Conservation (phyloP, 805 yeast genomes). For the Torulaspora gathmanii region DNA sequence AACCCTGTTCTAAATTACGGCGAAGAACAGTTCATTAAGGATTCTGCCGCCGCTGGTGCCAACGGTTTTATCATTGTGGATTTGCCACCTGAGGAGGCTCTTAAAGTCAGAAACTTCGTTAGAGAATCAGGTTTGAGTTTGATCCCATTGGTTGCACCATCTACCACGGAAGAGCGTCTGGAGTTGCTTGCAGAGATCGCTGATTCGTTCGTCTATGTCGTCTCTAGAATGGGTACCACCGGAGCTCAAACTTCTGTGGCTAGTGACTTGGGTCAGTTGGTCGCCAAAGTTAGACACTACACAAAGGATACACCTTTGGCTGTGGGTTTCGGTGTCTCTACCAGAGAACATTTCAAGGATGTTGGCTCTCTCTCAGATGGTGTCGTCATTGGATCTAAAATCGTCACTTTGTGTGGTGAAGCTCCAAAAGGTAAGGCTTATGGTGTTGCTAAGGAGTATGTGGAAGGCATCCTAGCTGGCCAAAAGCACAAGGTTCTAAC, state of each 20-base stretch:
- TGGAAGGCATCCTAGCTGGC: conserved; percentile 61
- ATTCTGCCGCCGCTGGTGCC: conserved; percentile 83
- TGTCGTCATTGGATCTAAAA: conserved; percentile 90
- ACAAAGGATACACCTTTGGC: conserved; percentile 82
- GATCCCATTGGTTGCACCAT: conserved; percentile 94
- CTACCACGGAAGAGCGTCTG: conserved; percentile 88
- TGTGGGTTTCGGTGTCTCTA: conserved; percentile 95
- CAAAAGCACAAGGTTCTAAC: conserved; percentile 38
- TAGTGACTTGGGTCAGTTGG: conserved; percentile 58
- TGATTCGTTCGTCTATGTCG: conserved; percentile 93
- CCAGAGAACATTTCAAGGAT: conserved; percentile 78
- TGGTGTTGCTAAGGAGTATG: conserved; percentile 60
- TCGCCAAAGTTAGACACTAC: conserved; percentile 67
- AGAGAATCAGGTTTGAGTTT: conserved; percentile 66
- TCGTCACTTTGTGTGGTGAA: conserved; percentile 65
- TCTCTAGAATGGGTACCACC: conserved; percentile 96
- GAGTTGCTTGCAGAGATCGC: conserved; percentile 76
- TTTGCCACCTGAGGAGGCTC: conserved; percentile 96
- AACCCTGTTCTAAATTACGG: conserved; percentile 90
- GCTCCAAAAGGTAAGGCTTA: conserved; percentile 57
- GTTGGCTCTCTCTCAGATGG: conserved; percentile 88
- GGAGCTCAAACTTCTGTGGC: conserved; percentile 72
- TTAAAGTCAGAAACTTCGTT: conserved; percentile 73
- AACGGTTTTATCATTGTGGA: conserved; percentile 94
- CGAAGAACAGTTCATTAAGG: conserved; percentile 74